phyloP scores from a whole-genome alignment of 179 eudicot genomes.

The Vitellaria paradoxa region DNA sequence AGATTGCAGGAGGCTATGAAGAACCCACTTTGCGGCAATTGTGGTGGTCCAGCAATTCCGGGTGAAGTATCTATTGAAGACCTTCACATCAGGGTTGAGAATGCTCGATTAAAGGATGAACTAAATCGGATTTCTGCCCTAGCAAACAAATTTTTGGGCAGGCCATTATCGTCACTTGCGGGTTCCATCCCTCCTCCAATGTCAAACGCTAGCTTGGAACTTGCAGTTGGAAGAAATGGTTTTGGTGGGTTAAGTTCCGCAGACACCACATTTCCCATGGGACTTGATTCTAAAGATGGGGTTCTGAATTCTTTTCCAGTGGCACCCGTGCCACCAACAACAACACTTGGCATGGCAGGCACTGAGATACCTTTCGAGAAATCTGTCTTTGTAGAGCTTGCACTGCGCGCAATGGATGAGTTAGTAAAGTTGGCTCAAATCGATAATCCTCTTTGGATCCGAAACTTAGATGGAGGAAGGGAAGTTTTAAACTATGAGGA shows the following conservation, averaged over 20 bases:
- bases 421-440: slow-evolving; percentile 51
- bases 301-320: slow-evolving; percentile 26
- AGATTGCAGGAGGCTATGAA: slow-evolving; percentile 56
- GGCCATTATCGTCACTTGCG: slow-evolving; percentile 37
- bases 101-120: slow-evolving; percentile 64
- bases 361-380: slow-evolving; percentile 27
- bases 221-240: slow-evolving; percentile 47
- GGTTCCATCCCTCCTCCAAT: slow-evolving; percentile 22
- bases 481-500: slow-evolving; percentile 59
- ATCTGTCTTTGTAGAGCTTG: slow-evolving; percentile 52
- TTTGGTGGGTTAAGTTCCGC: slow-evolving; percentile 31
- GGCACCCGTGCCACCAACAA: slow-evolving; percentile 14
- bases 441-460: slow-evolving; percentile 60
- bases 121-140: slow-evolving; percentile 39
- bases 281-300: slow-evolving; percentile 40
- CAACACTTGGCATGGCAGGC: slow-evolving; percentile 18
- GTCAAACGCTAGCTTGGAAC: slow-evolving; percentile 39
- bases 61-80: slow-evolving; percentile 56
- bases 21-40: slow-evolving; percentile 51
- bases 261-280: slow-evolving; percentile 30
- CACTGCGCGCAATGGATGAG: slow-evolving; percentile 67
- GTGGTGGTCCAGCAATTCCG: slow-evolving; percentile 55
- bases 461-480: slow-evolving; percentile 40
- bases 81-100: slow-evolving; percentile 57
- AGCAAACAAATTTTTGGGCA: slow-evolving; percentile 47